Evolutionary conservation across 495 filamentous ascomycete species (phyloP).

Genomic region (Penicillium chermesinum): DNA sequence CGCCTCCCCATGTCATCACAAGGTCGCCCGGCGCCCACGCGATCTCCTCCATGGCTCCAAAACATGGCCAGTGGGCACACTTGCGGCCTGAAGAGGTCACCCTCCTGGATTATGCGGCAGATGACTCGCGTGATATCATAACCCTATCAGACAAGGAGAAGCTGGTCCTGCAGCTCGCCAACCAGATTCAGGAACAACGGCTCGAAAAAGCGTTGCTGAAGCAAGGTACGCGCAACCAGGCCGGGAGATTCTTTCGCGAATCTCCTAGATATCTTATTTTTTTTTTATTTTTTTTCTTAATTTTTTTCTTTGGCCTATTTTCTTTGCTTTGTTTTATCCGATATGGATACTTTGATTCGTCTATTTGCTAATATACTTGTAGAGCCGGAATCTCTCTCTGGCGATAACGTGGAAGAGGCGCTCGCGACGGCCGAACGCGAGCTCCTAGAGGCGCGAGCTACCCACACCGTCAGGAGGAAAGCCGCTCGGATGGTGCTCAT

Average conservation of each 20-base stretch:
- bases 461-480: slow-evolving; percentile 60
- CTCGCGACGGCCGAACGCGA: slow-evolving; percentile 55
- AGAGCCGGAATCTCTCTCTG: slow-evolving; percentile 31
- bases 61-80: slow-evolving; percentile 31
- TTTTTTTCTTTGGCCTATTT: slow-evolving; percentile 1
- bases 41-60: slow-evolving; percentile 37
- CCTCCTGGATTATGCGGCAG: slow-evolving; percentile 36
- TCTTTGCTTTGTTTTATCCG: neutral
- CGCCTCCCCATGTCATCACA: slow-evolving; percentile 30
- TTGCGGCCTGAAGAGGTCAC: slow-evolving; percentile 33
- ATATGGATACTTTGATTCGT: neutral
- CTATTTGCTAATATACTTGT: neutral
- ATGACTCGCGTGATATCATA: slow-evolving; percentile 44
- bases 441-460: slow-evolving; percentile 62
- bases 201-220: slow-evolving; percentile 64
- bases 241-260: neutral
- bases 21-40: slow-evolving; percentile 29
- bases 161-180: slow-evolving; percentile 60
- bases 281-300: slow-evolving; percentile 5
- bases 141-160: slow-evolving; percentile 57
- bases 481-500: slow-evolving; percentile 62
- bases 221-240: slow-evolving; percentile 36
- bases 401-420: slow-evolving; percentile 46
- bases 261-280: neutral
- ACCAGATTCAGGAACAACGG: slow-evolving; percentile 62